These are phyloP conservation scores for Neocucurbitaria cava DNA, from an alignment of 2,329 filamentous ascomycete genomes.

Conservation along the genomic window DNA sequence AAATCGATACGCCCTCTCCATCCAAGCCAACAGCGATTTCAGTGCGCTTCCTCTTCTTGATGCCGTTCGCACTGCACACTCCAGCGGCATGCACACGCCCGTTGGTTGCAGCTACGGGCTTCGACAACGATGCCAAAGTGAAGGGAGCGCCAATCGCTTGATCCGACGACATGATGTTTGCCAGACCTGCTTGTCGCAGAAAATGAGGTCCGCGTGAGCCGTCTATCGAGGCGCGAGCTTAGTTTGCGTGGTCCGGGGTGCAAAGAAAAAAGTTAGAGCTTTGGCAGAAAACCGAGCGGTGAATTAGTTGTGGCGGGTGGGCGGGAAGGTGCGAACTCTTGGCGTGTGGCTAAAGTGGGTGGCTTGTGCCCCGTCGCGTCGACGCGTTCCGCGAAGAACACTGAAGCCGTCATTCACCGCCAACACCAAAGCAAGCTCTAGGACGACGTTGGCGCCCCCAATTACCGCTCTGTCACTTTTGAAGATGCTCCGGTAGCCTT, in stretches of 20 bases:
- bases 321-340: constrained; percentile 12
- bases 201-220: constrained; percentile 30
- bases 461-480: background rate
- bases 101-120: constrained; percentile 49
- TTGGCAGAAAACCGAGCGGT: constrained; percentile 26
- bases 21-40: constrained; percentile 67
- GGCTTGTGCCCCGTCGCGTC: constrained; percentile 11
- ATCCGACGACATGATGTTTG: constrained; percentile 45
- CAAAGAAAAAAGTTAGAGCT: constrained; percentile 35
- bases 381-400: constrained; percentile 2
- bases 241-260: constrained; percentile 13
- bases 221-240: constrained; percentile 24
- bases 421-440: constrained; percentile 3
- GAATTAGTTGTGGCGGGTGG: too few species aligned
- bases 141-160: constrained; percentile 49
- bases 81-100: constrained; percentile 52
- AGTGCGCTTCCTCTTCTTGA: constrained; percentile 67
- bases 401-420: background rate
- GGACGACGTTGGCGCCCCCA: constrained; percentile 1
- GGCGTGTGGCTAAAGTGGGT: constrained; percentile 13
- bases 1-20: constrained; percentile 67
- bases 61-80: constrained; percentile 62
- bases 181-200: constrained; percentile 25
- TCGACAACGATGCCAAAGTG: constrained; percentile 53
- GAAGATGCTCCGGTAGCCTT: constrained; percentile 24